These are phyloP conservation scores for Acanthochlamys bracteata DNA, from an alignment of 106 monocot genomes.

Conservation along the genomic window DNA sequence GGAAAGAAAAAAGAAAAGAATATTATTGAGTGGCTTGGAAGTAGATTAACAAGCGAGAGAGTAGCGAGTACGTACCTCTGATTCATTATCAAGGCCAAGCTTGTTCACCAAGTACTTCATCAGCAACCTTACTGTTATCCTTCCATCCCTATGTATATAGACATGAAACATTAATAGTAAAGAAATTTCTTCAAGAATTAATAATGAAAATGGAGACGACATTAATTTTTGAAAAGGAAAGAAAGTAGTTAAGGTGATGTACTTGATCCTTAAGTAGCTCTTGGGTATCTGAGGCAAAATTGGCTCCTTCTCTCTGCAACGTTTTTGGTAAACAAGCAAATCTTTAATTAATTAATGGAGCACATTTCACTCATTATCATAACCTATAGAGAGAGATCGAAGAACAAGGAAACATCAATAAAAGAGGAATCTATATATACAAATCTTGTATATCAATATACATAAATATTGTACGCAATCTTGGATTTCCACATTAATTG, in stretches of 20 bases:
- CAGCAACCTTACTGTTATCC: constrained; percentile 59
- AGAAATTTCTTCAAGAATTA: not conserved
- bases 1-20: not conserved
- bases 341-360: not conserved
- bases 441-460: too few relatives aligned
- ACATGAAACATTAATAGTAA: not conserved
- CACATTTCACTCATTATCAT: not conserved
- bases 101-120: constrained; percentile 64
- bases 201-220: not conserved
- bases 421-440: too few relatives aligned
- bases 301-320: constrained; percentile 17
- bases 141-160: constrained; percentile 35
- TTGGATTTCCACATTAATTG: too few relatives aligned
- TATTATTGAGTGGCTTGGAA: not conserved
- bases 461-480: too few relatives aligned
- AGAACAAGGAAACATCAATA: too few relatives aligned
- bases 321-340: not conserved
- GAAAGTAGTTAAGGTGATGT: not conserved
- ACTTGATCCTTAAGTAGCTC: constrained; percentile 23
- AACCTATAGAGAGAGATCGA: too few relatives aligned
- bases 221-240: not conserved
- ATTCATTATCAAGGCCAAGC: constrained; percentile 54
- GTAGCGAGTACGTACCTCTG: constrained; percentile 30
- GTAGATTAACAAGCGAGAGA: not conserved
- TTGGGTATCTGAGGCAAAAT: constrained; percentile 23